Conservation (phyloP, 768 basidiomycete species). For the Lenzites betulinus region DNA sequence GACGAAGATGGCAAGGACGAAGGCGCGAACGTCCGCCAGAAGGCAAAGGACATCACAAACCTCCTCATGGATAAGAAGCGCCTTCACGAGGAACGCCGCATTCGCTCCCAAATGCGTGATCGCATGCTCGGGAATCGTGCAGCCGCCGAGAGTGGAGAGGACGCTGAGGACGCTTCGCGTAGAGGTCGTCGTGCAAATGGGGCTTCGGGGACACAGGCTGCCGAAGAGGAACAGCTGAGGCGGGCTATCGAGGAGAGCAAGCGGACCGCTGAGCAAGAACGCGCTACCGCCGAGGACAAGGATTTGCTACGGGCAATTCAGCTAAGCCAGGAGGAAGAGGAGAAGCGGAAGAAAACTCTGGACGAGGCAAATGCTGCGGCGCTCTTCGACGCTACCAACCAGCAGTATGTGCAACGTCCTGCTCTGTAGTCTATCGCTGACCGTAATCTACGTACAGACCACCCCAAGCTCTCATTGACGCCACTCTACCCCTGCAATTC, state of each 20-base stretch:
- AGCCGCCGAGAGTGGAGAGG: conserved; percentile 42
- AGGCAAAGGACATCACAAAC: conserved; percentile 95
- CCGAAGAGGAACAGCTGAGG: conserved; percentile 78
- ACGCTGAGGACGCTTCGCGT: conserved; percentile 31
- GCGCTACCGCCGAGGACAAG: conserved; percentile 60
- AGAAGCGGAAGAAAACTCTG: conserved; percentile 62
- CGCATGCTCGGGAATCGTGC: conserved; percentile 65
- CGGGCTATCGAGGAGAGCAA: conserved; percentile 86
- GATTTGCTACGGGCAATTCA: conserved; percentile 79
- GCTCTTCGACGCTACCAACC: conserved; percentile 82
- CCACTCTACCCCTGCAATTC: conserved; percentile 28
- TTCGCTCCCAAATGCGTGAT: conserved; percentile 85
- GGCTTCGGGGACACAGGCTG: conserved; percentile 25
- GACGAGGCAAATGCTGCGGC: conserved; percentile 70
- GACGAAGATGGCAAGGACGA: conserved; percentile 94
- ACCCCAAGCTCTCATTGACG: conserved; percentile 23
- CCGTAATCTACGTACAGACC: conserved; percentile 18
- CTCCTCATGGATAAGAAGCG: conserved; percentile 80
- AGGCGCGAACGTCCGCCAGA: conserved; percentile 92
- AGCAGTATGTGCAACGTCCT: conserved; percentile 36
- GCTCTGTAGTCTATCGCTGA: background rate
- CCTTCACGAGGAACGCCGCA: conserved; percentile 75
- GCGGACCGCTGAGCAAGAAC: conserved; percentile 61
- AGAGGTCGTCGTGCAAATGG: conserved; percentile 19
- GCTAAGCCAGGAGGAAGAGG: conserved; percentile 88